phyloP scores from a whole-genome alignment of 2,329 filamentous ascomycete species.

The Canariomyces notabilis region DNA sequence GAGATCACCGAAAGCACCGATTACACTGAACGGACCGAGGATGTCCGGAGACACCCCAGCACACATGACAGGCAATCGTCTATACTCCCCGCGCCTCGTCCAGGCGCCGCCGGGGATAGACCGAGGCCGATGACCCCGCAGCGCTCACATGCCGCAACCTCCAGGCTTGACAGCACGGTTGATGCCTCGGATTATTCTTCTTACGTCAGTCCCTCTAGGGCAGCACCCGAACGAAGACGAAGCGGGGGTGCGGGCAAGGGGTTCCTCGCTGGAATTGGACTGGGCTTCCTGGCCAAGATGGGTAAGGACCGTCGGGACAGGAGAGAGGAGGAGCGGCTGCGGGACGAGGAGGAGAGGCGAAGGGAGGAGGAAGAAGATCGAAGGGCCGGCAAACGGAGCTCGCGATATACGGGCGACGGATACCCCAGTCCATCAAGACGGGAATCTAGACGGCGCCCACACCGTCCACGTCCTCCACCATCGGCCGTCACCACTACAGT shows the following conservation, averaged over 20 bases:
- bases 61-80: conserved; percentile 35
- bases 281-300: conserved; percentile 64
- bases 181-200: conserved; percentile 56
- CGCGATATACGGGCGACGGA: conserved; percentile 66
- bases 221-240: conserved; percentile 41
- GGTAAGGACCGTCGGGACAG: conserved; percentile 54
- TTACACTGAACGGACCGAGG: conserved; percentile 33
- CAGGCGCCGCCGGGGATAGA: conserved; percentile 35
- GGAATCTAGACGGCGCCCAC: conserved; percentile 30
- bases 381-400: conserved; percentile 56
- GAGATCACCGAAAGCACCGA: conserved; percentile 47
- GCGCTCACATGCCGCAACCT: conserved; percentile 41
- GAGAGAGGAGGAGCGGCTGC: conserved; percentile 46
- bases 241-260: conserved; percentile 47
- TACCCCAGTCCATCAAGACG: conserved; percentile 45
- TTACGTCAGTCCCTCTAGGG: conserved; percentile 58
- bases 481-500: conserved; percentile 20
- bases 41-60: conserved; percentile 26
- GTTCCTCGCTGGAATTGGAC: conserved; percentile 55
- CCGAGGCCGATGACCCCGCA: conserved; percentile 42
- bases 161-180: conserved; percentile 38
- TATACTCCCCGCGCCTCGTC: conserved; percentile 44
- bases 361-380: conserved; percentile 49
- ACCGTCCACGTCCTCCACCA: conserved; percentile 20
- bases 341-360: conserved; percentile 28